Conservation (phyloP, 805 yeast genomes). For the Candida michaelii region DNA sequence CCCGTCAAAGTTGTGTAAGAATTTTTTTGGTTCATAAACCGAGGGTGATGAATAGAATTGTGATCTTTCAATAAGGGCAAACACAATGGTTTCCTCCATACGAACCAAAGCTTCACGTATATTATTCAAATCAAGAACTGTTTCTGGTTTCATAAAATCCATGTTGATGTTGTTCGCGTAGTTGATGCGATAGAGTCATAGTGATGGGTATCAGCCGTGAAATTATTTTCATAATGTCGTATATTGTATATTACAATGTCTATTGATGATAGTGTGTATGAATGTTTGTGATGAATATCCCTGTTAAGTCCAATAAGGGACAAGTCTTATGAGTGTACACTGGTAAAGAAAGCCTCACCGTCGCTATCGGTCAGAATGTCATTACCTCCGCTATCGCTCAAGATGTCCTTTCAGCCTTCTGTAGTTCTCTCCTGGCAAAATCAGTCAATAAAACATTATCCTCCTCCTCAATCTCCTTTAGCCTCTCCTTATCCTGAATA, state of each 20-base stretch:
- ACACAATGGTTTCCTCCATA: constrained; percentile 96
- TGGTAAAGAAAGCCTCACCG: too few species aligned
- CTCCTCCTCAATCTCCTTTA: constrained; percentile 18
- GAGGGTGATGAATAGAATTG: constrained; percentile 77
- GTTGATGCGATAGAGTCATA: too few species aligned
- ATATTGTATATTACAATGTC: too few species aligned
- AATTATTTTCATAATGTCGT: too few species aligned
- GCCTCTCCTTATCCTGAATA: constrained; percentile 19
- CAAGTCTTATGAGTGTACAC: too few species aligned
- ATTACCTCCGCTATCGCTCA: too few species aligned
- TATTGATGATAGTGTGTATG: too few species aligned
- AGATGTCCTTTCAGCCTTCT: not conserved
- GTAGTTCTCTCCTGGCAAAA: constrained; percentile 31
- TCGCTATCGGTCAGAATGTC: too few species aligned
- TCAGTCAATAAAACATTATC: constrained; percentile 32
- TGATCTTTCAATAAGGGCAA: constrained; percentile 88
- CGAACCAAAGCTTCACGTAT: constrained; percentile 83
- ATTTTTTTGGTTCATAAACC: constrained; percentile 63
- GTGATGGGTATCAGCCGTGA: too few species aligned
- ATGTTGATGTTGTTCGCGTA: constrained; percentile 31
- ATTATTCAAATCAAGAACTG: constrained; percentile 76
- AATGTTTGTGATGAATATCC: too few species aligned
- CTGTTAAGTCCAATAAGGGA: too few species aligned
- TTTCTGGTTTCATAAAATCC: constrained; percentile 83
- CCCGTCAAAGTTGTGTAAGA: constrained; percentile 69